phyloP scores from a whole-genome alignment of 129 eudicot species.

The Dittrichia graveolens region DNA sequence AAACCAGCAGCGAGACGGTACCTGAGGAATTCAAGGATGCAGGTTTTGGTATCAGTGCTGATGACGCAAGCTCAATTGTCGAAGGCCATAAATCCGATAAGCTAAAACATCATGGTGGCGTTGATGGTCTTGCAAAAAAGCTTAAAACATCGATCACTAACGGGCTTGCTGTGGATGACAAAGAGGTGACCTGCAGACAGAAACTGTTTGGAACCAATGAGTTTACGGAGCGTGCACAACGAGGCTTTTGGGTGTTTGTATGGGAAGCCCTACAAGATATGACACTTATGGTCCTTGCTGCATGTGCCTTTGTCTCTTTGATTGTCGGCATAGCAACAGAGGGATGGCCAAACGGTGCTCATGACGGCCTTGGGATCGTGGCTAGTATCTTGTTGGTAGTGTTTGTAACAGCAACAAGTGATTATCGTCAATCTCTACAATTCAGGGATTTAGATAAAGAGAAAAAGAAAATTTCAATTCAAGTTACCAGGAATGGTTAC shows the following conservation, averaged over 20 bases:
- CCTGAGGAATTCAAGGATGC: slow-evolving; percentile 73
- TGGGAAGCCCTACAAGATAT: slow-evolving; percentile 95
- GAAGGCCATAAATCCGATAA: slow-evolving; percentile 75
- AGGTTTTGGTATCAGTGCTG: slow-evolving; percentile 75
- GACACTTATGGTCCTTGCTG: slow-evolving; percentile 95
- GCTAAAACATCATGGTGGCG: slow-evolving; percentile 73
- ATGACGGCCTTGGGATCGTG: slow-evolving; percentile 92
- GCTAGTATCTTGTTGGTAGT: slow-evolving; percentile 91
- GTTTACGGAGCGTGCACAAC: slow-evolving; percentile 58
- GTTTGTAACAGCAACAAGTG: slow-evolving; percentile 90
- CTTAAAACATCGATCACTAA: slow-evolving; percentile 61
- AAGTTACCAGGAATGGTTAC: slow-evolving; percentile 73
- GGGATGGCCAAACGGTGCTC: slow-evolving; percentile 96
- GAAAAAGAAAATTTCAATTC: slow-evolving; percentile 84
- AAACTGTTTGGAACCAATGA: slow-evolving; percentile 69
- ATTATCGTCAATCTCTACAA: slow-evolving; percentile 89
- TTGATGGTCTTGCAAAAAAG: slow-evolving; percentile 58
- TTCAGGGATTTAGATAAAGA: slow-evolving; percentile 86
- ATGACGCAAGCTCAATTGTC: slow-evolving; percentile 71
- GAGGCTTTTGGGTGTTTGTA: slow-evolving; percentile 78
- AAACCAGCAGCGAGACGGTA: slow-evolving; percentile 53
- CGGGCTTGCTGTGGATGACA: slow-evolving; percentile 51
- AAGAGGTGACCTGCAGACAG: slow-evolving; percentile 46
- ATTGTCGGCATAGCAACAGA: slow-evolving; percentile 90
- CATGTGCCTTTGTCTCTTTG: slow-evolving; percentile 79